Evolutionary conservation across 495 filamentous ascomycete species (phyloP).

Genomic region (Neurospora sp.): DNA sequence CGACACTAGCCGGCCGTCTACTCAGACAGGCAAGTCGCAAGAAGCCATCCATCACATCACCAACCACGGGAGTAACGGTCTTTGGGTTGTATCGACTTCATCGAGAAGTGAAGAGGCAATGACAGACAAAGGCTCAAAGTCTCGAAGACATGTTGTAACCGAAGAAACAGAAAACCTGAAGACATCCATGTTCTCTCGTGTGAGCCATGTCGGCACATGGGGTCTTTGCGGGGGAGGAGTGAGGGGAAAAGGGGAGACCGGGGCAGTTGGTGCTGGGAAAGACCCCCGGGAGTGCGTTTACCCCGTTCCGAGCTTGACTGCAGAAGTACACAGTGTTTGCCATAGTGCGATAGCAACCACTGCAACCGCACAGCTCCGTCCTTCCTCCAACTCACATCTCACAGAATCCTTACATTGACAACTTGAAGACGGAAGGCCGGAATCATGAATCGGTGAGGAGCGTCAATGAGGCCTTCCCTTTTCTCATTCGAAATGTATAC

Average conservation of each 20-base stretch:
- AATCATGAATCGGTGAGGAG: background rate
- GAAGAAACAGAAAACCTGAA: background rate
- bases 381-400: background rate
- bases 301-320: background rate
- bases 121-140: background rate
- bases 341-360: background rate
- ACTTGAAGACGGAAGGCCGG: background rate
- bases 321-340: background rate
- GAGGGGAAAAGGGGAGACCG: background rate
- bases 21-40: background rate
- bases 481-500: too few species aligned
- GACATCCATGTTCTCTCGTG: background rate
- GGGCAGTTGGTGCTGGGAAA: background rate
- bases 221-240: background rate
- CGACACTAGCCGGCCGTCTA: background rate
- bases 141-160: background rate
- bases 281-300: background rate
- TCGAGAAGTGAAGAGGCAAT: background rate
- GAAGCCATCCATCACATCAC: background rate
- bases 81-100: background rate
- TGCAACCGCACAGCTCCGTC: background rate
- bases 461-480: too few species aligned
- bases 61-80: too few species aligned
- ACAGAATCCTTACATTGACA: background rate
- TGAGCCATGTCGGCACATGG: background rate